phyloP scores from a whole-genome alignment of 345 rosid species.

The Raphanus sativus region DNA sequence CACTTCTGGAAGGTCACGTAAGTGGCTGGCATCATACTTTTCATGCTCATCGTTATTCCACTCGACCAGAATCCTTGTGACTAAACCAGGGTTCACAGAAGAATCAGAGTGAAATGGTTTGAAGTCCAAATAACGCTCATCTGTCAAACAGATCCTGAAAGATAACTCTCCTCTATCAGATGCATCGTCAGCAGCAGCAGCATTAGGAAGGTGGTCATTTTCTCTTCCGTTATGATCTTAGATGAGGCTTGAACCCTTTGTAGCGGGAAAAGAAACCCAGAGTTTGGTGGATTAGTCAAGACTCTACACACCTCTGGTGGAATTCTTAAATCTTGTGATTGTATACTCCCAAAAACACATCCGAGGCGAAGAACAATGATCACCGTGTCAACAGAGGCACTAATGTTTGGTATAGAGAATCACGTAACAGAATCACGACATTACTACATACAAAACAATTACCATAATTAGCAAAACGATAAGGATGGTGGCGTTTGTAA shows the following conservation, averaged over 20 bases:
- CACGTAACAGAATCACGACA: no score
- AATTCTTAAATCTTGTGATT: no score
- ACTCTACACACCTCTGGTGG: no score
- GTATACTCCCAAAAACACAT: no score
- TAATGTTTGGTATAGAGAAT: no score
- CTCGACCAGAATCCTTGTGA: constrained; percentile 55
- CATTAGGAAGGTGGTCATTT: constrained; percentile 42
- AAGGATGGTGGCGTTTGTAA: neutral
- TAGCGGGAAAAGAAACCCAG: constrained; percentile 67
- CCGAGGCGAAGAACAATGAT: no score
- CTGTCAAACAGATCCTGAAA: constrained; percentile 54
- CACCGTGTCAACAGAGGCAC: no score
- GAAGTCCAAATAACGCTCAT: constrained; percentile 42
- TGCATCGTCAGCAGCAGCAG: neutral
- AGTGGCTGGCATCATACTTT: constrained; percentile 66
- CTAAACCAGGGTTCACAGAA: constrained; percentile 45
- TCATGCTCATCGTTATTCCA: constrained; percentile 74
- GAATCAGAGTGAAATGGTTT: constrained; percentile 59
- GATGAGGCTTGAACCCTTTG: constrained; percentile 25
- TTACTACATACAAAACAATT: no score
- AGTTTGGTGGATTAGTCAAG: no score
- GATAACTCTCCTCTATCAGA: constrained; percentile 33
- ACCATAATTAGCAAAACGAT: no score
- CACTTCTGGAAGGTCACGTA: constrained; percentile 83
- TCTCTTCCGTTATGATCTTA: constrained; percentile 53